Evolutionary conservation across 2,329 filamentous ascomycete species (phyloP), one percentile per base, ranked within the genome.

Genomic region (Taxawa tesnikishii): DNA sequence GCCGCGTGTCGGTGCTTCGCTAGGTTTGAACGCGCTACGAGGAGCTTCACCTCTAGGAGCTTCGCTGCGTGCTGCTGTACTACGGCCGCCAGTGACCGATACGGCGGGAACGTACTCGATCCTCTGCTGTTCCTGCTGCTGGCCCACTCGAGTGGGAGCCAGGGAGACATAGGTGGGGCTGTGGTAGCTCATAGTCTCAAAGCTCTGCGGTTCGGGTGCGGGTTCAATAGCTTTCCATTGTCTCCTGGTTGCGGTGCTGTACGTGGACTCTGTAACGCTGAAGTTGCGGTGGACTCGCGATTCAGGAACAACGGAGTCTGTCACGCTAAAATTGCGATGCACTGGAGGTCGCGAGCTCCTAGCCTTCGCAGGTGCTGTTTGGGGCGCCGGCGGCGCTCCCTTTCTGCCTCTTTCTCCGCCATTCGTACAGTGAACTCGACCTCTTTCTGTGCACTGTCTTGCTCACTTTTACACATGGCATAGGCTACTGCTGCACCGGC

Each of bases 401-500:
- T 23, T 43, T 30, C 11, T 15, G 27, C 28, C 15, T 12, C 28
- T 36, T 5, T 21, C 10, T 14, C 15, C 19, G 8, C 19, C 26
- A 37, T 23, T 0, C 16, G 53, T 12, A 50, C 48, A 32, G 46
- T 48, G 43, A 55, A 58, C 13, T 56, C 58, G 4, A 51, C 43
- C 40, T 65, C 62, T 36, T 61, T 58, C 38, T 51, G 53, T 14
- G 58, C 57, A 38, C 60, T 63, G 31, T 62, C 58, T 31, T 51
- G 48, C 41, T 80, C 75, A 37, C 67, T 66, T 42, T 70, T 75
- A 41, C 75, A 67, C 61, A 84, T 76, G 14, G 74, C 75, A 55
- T 90, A 93, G 7, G 82, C 79, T 25, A 82, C 63, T 7, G 79
- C 80, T 21, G 78, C 81, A 24, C 80, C 81, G 12, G 82, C 82